phyloP scores from a whole-genome alignment of 768 basidiomycete genomes.

The Tricholoma flavovirens region DNA sequence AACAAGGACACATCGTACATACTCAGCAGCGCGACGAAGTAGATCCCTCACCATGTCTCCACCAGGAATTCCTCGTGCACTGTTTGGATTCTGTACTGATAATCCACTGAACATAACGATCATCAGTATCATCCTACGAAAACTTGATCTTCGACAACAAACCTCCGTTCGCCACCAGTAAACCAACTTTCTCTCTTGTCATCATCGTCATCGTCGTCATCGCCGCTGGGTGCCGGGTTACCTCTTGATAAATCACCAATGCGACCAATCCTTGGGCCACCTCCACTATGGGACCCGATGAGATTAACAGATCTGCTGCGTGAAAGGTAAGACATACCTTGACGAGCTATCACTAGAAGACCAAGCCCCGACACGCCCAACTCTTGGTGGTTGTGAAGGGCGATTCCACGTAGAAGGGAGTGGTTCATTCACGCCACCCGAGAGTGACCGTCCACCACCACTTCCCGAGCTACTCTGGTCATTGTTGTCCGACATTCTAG shows the following conservation, averaged over 20 bases:
- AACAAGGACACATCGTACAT: conserved; percentile 20
- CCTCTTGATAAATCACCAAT: conserved; percentile 20
- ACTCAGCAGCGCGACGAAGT: conserved; percentile 79
- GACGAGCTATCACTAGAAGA: conserved; percentile 13
- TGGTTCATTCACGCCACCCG: conserved; percentile 43
- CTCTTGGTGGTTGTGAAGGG: conserved; percentile 31
- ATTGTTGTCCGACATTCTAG: conserved; percentile 33
- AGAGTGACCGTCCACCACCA: conserved; percentile 39
- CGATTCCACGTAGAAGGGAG: conserved; percentile 43
- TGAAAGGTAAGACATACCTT: conserved; percentile 15
- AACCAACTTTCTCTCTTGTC: conserved; percentile 70
- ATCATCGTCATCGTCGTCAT: conserved; percentile 41
- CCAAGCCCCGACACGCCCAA: conserved; percentile 55
- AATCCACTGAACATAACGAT: conserved; percentile 56
- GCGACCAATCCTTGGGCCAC: conserved; percentile 23
- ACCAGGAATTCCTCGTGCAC: conserved; percentile 39
- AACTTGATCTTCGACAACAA: neutral
- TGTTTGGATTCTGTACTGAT: conserved; percentile 80
- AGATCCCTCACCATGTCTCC: conserved; percentile 65
- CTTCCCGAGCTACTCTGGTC: conserved; percentile 21
- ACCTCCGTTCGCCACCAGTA: conserved; percentile 95
- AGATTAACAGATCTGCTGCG: conserved; percentile 1
- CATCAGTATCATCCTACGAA: neutral
- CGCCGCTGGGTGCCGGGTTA: conserved; percentile 7
- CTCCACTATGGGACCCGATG: conserved; percentile 6